Percentiles rank a stretch among this genome's conserved stretches.
Evolutionary conservation across 192 early-diverging fungal genomes (phyloP).

Genomic region (Neocallimastix lanati): DNA sequence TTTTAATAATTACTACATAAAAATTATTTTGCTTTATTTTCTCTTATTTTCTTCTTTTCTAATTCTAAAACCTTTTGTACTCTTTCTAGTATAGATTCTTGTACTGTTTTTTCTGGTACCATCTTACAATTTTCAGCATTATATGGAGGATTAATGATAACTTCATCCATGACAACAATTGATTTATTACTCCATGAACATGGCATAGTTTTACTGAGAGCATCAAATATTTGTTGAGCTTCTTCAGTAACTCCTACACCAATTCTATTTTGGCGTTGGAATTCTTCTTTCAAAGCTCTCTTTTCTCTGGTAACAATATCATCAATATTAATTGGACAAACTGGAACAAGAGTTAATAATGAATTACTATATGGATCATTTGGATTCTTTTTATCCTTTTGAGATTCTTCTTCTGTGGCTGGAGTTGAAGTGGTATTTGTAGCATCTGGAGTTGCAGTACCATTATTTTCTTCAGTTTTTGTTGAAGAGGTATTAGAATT

Average conservation of each 20-base stretch:
- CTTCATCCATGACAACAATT: constrained; percentile 67
- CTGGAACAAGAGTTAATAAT: constrained; percentile 13
- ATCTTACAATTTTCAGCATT: constrained; percentile 46
- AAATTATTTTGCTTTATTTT: not conserved
- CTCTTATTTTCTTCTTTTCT: not conserved
- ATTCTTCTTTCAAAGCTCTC: constrained; percentile 23
- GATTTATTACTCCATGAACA: constrained; percentile 53
- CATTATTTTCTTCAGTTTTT: constrained; percentile 12
- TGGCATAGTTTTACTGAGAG: constrained; percentile 60
- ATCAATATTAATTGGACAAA: constrained; percentile 28
- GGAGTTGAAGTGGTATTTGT: not conserved
- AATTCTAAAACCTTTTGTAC: not conserved
- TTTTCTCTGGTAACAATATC: constrained; percentile 26
- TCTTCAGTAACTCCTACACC: constrained; percentile 60
- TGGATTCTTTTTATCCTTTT: not conserved
- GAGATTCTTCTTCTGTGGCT: not conserved
- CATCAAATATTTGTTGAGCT: constrained; percentile 65
- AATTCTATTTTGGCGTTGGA: constrained; percentile 29
- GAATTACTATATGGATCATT: constrained; percentile 6
- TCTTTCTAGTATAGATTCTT: not conserved
- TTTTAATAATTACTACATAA: too few species aligned
- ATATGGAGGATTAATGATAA: constrained; percentile 57
- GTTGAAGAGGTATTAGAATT: not conserved
- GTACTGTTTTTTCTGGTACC: not conserved
- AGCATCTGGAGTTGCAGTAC: not conserved